Percentiles rank a stretch among this genome's conserved stretches.
These are phyloP conservation scores for Pelargonium exstipulatum DNA, from an alignment of 441 rosid species.

Conservation along the genomic window DNA sequence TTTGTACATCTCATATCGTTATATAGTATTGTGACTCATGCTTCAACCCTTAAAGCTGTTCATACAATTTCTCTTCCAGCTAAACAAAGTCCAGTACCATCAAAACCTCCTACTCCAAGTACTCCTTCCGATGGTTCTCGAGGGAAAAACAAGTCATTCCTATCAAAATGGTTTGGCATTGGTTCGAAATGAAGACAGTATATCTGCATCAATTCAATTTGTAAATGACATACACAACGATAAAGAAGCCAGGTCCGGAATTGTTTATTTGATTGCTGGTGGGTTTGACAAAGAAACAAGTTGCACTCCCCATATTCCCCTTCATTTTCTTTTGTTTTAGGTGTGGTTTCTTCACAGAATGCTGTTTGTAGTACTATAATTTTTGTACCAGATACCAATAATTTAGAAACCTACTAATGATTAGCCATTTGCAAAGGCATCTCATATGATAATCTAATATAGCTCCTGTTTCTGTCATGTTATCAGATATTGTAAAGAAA, in stretches of 20 bases:
- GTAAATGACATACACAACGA: no score
- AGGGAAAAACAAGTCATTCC: slow-evolving; percentile 46
- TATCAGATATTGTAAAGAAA: background rate
- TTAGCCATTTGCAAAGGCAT: slow-evolving; percentile 11
- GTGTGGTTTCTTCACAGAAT: background rate
- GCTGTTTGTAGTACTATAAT: slow-evolving; percentile 9
- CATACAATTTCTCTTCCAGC: slow-evolving; percentile 22
- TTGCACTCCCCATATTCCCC: background rate
- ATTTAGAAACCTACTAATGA: background rate
- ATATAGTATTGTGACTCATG: background rate
- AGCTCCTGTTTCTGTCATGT: slow-evolving; percentile 3
- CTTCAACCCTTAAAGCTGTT: background rate
- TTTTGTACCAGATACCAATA: slow-evolving; percentile 19
- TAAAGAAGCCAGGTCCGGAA: background rate
- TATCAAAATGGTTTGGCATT: slow-evolving; percentile 58
- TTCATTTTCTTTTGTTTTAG: background rate
- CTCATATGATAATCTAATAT: slow-evolving; percentile 7
- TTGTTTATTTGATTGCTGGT: background rate
- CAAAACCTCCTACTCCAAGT: slow-evolving; percentile 14
- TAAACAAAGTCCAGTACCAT: slow-evolving; percentile 27
- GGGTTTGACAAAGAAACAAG: background rate
- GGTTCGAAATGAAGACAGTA: slow-evolving; percentile 38
- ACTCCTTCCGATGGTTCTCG: slow-evolving; percentile 26
- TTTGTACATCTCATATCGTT: background rate
- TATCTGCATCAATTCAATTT: background rate